phyloP scores from a whole-genome alignment of 2,329 filamentous ascomycete genomes.

The Colletotrichum filicis region DNA sequence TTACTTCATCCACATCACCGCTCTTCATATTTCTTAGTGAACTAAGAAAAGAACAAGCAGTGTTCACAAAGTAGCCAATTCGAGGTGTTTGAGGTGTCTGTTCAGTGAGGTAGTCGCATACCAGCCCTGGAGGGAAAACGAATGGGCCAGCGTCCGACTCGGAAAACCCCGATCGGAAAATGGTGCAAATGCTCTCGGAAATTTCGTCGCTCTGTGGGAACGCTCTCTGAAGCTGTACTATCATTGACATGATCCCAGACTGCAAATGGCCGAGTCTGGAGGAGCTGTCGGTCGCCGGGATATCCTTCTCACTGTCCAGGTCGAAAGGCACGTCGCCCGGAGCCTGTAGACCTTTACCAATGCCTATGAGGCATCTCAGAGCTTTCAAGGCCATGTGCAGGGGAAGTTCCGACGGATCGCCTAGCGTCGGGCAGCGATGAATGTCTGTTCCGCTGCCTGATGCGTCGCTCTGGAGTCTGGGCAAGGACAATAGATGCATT shows the following conservation, averaged over 20 bases:
- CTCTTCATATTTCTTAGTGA: conserved; percentile 62
- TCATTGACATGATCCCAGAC: conserved; percentile 56
- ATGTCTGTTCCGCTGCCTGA: neutral
- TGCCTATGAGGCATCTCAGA: conserved; percentile 74
- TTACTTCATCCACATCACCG: conserved; percentile 57
- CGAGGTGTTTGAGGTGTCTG: conserved; percentile 71
- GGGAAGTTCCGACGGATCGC: conserved; percentile 51
- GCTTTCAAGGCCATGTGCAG: conserved; percentile 64
- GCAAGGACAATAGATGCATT: conserved; percentile 41
- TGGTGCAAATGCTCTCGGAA: conserved; percentile 76
- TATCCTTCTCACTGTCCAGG: conserved; percentile 63
- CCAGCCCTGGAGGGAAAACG: conserved; percentile 74
- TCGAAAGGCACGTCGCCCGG: conserved; percentile 75
- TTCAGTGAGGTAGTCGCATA: conserved; percentile 74
- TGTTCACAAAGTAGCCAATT: conserved; percentile 76
- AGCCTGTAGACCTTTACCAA: conserved; percentile 78
- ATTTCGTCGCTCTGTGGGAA: conserved; percentile 74
- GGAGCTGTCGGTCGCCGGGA: conserved; percentile 23
- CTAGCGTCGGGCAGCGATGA: conserved; percentile 23
- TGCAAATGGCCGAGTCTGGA: conserved; percentile 52
- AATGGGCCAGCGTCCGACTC: conserved; percentile 81
- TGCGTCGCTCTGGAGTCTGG: conserved; percentile 39
- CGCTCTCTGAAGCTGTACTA: conserved; percentile 58
- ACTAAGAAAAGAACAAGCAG: conserved; percentile 76
- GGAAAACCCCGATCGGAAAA: conserved; percentile 79